Evolutionary conservation across 345 rosid genomes (phyloP).

Genomic region (Eutrema yunnanense): DNA sequence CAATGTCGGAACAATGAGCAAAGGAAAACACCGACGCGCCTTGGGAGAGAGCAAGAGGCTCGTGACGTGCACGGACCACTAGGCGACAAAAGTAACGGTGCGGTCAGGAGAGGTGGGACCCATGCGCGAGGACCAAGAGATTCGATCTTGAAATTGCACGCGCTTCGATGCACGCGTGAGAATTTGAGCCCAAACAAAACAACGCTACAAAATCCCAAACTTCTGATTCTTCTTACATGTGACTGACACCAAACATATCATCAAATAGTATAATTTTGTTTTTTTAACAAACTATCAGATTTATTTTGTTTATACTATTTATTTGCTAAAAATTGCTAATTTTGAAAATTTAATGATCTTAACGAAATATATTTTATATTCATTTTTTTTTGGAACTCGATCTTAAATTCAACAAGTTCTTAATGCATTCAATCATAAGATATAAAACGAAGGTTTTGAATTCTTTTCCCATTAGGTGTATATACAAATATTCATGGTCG

Average conservation of each 20-base stretch:
- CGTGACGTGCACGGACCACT: constrained; percentile 32
- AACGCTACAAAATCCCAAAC: not conserved
- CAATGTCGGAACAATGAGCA: constrained; percentile 25
- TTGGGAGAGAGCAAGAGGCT: constrained; percentile 19
- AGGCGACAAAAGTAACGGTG: constrained; percentile 33
- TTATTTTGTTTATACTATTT: not conserved
- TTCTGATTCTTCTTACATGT: constrained; percentile 22
- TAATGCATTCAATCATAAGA: constrained; percentile 4
- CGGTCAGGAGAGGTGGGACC: constrained; percentile 20
- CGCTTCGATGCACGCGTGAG: constrained; percentile 17
- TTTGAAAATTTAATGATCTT: not conserved
- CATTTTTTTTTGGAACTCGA: not conserved
- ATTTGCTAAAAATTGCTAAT: not conserved
- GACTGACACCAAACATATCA: constrained; percentile 23
- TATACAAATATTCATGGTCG: not conserved
- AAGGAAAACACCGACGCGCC: constrained; percentile 25
- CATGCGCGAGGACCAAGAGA: constrained; percentile 22
- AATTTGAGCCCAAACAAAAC: constrained; percentile 20
- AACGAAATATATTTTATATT: no score
- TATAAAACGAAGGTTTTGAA: not conserved
- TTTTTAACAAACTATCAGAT: not conserved
- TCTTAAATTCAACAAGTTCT: not conserved
- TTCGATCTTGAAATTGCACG: constrained; percentile 23
- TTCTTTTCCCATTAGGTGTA: not conserved
- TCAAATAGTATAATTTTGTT: not conserved